Evolutionary conservation across 108 stramenopile genomes (phyloP), one percentile per base, ranked within the genome.

Genomic region (Licmophora abbreviata): DNA sequence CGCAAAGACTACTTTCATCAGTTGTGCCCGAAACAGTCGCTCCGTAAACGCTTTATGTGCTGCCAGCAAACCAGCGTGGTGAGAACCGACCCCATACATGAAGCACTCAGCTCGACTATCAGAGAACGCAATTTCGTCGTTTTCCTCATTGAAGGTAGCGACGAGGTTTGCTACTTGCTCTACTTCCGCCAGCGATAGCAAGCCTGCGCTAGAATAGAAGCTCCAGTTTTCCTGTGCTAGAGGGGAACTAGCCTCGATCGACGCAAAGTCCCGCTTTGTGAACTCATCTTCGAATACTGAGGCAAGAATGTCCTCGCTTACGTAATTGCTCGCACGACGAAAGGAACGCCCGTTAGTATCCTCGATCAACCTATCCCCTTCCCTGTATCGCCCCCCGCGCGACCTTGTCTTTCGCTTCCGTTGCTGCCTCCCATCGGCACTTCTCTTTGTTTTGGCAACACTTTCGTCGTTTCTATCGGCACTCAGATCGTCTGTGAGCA

Each of bases 41-140:
- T 96, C 95, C 18, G 93, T 78, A 35, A 96, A 88, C 2, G 86
- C 69, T 63, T 93, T 94, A 56, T 93, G 92, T 6, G 85, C 87
- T 23, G 92, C 88, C 3, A 96, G 68, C 49, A 94, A 73, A 2
- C 93, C 95, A 5, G 95, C 93, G 56, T 94, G 95, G 59, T 94
- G 95, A 10, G 86, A 69, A 12, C 92, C 92, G 40, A 95, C 65
- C 8, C 95, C 95, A 23, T 69, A 74, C 23, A 82, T 29, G 28
- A 91, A 59, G 25, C 73, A 72, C 54, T 83, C 75, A 2, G 79
- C 56, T 20, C 55, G 53, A 1, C 60, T 53, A 28, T 86, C 66
- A 29, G 63, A 42, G 37, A 88, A 79, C 0, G 83, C 69, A 53
- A 94, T 83, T 49, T 88, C 81, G 23, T 71, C 65, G 58, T 88